Percentiles rank a stretch among this genome's conserved stretches.
These are phyloP conservation scores for Zoysia matrella DNA, from an alignment of 202 grass and related monocot species.

Conservation along the genomic window DNA sequence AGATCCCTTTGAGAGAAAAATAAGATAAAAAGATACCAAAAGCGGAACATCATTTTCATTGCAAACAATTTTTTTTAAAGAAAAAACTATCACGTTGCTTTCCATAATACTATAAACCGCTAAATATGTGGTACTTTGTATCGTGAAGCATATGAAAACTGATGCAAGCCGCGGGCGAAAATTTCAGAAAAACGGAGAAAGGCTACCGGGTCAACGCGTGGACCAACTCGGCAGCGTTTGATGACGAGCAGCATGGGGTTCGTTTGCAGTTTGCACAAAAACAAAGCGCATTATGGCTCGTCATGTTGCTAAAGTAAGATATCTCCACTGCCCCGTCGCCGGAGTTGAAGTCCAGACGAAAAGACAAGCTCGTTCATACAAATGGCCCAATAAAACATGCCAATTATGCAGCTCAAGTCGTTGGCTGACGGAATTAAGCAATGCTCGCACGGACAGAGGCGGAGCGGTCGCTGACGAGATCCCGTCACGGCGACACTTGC, in stretches of 20 bases:
- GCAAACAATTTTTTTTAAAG: not conserved
- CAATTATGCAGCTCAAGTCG: conserved; percentile 41
- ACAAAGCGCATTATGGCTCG: not conserved
- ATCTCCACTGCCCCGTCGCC: conserved; percentile 30
- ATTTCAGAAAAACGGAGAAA: not conserved
- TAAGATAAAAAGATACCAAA: not conserved
- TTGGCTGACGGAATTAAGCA: not conserved
- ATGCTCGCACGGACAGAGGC: not conserved
- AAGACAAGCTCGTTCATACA: conserved; percentile 45
- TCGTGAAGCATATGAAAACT: not conserved
- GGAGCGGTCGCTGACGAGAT: conserved; percentile 39
- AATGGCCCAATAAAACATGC: conserved; percentile 26
- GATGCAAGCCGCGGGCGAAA: not conserved
- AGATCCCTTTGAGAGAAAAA: not conserved
- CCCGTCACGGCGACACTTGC: conserved; percentile 30
- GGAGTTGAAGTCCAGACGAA: conserved; percentile 35
- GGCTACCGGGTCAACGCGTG: conserved; percentile 40
- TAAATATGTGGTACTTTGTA: not conserved
- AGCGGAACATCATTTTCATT: not conserved
- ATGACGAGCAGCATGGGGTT: conserved; percentile 24
- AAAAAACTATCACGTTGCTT: not conserved
- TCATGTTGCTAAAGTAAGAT: conserved; percentile 42
- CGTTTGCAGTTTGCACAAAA: not conserved
- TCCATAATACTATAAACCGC: not conserved
- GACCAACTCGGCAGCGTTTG: conserved; percentile 2